These are phyloP conservation scores for Penicillium concentricum DNA, from an alignment of 2,329 filamentous ascomycete genomes.

Conservation along the genomic window DNA sequence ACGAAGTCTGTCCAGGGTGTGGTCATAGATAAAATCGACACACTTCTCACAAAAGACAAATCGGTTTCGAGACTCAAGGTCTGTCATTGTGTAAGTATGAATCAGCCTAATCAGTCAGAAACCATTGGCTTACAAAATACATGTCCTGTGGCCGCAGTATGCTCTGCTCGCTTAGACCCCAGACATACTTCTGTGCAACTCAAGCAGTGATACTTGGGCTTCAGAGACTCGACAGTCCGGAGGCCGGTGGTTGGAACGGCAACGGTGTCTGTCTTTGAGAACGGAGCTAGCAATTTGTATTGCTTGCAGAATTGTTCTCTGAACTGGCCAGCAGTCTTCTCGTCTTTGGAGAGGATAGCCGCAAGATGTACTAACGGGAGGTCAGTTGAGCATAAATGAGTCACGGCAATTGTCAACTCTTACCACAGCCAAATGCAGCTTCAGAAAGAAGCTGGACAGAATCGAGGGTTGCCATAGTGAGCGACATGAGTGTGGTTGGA, in stretches of 20 bases:
- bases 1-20: slow-evolving; percentile 39
- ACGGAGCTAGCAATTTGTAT: slow-evolving; percentile 30
- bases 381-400: slow-evolving; percentile 17
- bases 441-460: slow-evolving; percentile 36
- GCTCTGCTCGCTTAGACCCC: slow-evolving; percentile 32
- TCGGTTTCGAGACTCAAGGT: slow-evolving; percentile 43
- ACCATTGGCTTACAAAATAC: slow-evolving; percentile 37
- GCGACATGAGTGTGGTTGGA: neutral
- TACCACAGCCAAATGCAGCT: slow-evolving; percentile 45
- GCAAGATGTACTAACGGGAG: slow-evolving; percentile 39
- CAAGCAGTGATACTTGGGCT: slow-evolving; percentile 42
- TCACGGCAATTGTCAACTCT: slow-evolving; percentile 10
- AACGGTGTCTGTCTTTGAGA: slow-evolving; percentile 24
- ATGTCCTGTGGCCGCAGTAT: slow-evolving; percentile 41
- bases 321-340: slow-evolving; percentile 36
- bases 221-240: slow-evolving; percentile 30
- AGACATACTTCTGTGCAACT: slow-evolving; percentile 36
- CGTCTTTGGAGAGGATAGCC: slow-evolving; percentile 30
- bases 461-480: slow-evolving; percentile 36
- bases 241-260: slow-evolving; percentile 21
- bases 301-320: slow-evolving; percentile 35
- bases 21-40: slow-evolving; percentile 44
- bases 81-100: slow-evolving; percentile 23
- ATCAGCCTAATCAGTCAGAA: neutral
- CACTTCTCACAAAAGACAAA: slow-evolving; percentile 42